phyloP scores from a whole-genome alignment of 176 grass and related monocot genomes.

The Musa acuminata region DNA sequence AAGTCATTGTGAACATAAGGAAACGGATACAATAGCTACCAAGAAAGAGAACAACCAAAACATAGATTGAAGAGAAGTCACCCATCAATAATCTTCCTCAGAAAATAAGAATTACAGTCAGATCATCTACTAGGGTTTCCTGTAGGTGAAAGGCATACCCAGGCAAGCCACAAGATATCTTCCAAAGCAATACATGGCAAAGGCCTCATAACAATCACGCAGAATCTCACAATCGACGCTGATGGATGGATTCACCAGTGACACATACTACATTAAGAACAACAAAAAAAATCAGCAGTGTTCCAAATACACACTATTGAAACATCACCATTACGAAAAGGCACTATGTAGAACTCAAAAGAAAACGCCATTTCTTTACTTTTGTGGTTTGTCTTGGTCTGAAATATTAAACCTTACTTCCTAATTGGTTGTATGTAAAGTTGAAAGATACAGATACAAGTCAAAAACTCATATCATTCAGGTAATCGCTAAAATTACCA shows the following conservation, averaged over 20 bases:
- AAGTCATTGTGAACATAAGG: too few species aligned
- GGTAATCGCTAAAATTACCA: too few species aligned
- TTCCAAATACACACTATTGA: not conserved
- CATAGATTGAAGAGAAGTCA: not conserved
- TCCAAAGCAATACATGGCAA: constrained; percentile 92
- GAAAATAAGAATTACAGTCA: not conserved
- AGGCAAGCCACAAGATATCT: constrained; percentile 83
- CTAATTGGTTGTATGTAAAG: too few species aligned
- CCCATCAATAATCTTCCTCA: too few species aligned
- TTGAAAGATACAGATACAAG: too few species aligned
- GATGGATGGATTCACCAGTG: constrained; percentile 57
- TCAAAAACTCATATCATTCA: too few species aligned
- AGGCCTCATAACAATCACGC: constrained; percentile 77
- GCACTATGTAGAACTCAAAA: too few species aligned
- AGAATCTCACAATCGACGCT: constrained; percentile 70
- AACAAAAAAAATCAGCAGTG: not conserved
- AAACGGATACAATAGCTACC: too few species aligned
- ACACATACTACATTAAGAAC: constrained; percentile 50
- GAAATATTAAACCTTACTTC: too few species aligned
- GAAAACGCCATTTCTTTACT: too few species aligned
- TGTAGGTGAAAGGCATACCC: constrained; percentile 27
- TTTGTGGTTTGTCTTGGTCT: too few species aligned
- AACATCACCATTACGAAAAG: not conserved
- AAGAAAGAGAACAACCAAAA: not conserved
- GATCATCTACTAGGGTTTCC: not conserved